These are phyloP conservation scores for Phoma sp. DNA, from an alignment of 2,329 filamentous ascomycete genomes.

Conservation along the genomic window DNA sequence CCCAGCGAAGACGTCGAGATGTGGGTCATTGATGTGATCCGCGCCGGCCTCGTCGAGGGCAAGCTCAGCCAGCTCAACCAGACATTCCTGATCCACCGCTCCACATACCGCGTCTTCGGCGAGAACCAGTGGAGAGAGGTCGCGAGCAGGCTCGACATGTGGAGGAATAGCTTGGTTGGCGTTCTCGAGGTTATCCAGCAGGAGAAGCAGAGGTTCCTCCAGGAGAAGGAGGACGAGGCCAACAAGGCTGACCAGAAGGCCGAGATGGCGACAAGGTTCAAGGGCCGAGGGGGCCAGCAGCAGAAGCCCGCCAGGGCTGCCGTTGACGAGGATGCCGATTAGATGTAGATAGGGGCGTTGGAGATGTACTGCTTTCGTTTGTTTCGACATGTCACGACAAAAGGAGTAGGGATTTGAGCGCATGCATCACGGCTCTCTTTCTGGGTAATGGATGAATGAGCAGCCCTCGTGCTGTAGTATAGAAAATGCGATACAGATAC, in stretches of 20 bases:
- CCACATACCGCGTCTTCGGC: conserved; percentile 94
- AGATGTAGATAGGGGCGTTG: conserved; percentile 23
- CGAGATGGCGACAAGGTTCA: conserved; percentile 39
- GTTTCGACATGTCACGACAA: conserved; percentile 28
- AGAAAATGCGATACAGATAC: conserved; percentile 42
- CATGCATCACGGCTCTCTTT: conserved; percentile 42
- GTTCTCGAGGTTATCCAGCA: conserved; percentile 80
- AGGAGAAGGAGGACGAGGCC: conserved; percentile 78
- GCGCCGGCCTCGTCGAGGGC: conserved; percentile 92
- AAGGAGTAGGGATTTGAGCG: conserved; percentile 33
- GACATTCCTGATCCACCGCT: conserved; percentile 94
- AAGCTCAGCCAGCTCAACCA: conserved; percentile 92
- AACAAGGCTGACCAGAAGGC: conserved; percentile 75
- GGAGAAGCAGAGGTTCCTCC: conserved; percentile 81
- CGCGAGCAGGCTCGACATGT: conserved; percentile 86
- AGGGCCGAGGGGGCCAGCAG: conserved; percentile 32
- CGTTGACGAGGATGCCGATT: conserved; percentile 48
- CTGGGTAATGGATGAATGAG: conserved; percentile 34
- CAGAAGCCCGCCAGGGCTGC: conserved; percentile 40
- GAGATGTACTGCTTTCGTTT: conserved; percentile 27
- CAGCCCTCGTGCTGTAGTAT: conserved; percentile 43
- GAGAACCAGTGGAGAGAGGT: conserved; percentile 99
- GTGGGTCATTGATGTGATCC: conserved; percentile 99
- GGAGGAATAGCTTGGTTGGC: conserved; percentile 80
- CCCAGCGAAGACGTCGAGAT: conserved; percentile 87